Conservation (phyloP, 208 protist species). For the Leishmania tarentolae region DNA sequence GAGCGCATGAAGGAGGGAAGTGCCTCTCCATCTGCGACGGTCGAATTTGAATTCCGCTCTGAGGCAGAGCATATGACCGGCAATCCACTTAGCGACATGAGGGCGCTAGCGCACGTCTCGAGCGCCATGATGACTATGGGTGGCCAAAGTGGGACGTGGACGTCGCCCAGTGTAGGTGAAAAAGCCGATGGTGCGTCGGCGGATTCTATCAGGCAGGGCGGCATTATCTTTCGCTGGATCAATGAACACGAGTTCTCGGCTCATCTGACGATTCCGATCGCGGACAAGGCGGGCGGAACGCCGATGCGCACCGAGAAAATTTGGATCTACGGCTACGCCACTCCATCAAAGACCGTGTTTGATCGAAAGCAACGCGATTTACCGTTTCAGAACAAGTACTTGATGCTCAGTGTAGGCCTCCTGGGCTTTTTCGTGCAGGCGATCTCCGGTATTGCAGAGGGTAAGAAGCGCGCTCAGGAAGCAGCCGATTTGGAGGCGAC, state of each 20-base stretch:
- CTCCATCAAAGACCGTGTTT: slow-evolving; percentile 40
- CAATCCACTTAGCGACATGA: slow-evolving; percentile 45
- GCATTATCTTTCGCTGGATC: slow-evolving; percentile 54
- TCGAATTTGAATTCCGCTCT: slow-evolving; percentile 45
- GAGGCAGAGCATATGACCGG: slow-evolving; percentile 23
- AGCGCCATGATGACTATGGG: slow-evolving; percentile 13
- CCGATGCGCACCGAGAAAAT: slow-evolving; percentile 38
- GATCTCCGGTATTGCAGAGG: slow-evolving; percentile 41
- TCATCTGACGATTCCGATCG: slow-evolving; percentile 24
- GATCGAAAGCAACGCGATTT: slow-evolving; percentile 26
- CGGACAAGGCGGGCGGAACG: background rate
- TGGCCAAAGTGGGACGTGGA: background rate
- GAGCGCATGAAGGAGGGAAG: slow-evolving; percentile 44
- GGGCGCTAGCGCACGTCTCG: slow-evolving; percentile 32
- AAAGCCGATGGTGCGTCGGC: background rate
- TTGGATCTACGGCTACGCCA: slow-evolving; percentile 70
- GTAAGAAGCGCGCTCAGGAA: slow-evolving; percentile 30
- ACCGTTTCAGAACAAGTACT: slow-evolving; percentile 34
- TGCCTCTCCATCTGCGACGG: slow-evolving; percentile 25
- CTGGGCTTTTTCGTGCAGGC: slow-evolving; percentile 51
- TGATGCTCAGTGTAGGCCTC: slow-evolving; percentile 31
- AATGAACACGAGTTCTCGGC: slow-evolving; percentile 76
- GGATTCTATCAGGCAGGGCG: slow-evolving; percentile 18
- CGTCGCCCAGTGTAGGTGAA: background rate
- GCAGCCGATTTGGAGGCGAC: slow-evolving; percentile 9